A percentile compares a stretch with the other conserved stretches of the same genome.
phyloP scores from a whole-genome alignment of 768 basidiomycete genomes.

The Suillus placidus region DNA sequence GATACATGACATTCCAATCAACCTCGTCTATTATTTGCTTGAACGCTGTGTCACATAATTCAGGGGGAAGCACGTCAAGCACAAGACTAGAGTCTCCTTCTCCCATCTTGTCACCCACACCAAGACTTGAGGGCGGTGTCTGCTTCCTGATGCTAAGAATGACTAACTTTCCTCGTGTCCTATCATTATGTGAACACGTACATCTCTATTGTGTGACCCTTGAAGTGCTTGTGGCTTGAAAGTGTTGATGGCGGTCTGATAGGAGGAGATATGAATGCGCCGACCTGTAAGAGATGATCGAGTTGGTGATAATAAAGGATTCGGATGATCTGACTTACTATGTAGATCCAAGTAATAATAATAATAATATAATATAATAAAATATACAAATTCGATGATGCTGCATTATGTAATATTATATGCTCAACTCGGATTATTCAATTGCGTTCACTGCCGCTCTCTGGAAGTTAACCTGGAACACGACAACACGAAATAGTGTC shows the following conservation, averaged over 20 bases:
- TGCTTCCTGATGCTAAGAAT: background rate
- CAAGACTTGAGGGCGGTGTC: constrained; percentile 28
- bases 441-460: no score
- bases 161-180: background rate
- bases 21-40: constrained; percentile 64
- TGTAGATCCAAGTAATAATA: background rate
- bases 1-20: constrained; percentile 72
- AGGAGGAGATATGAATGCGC: constrained; percentile 40
- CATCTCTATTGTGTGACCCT: background rate
- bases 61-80: constrained; percentile 55
- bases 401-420: background rate
- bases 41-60: constrained; percentile 59
- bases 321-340: background rate
- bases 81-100: constrained; percentile 72
- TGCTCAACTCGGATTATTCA: no score
- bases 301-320: constrained; percentile 45
- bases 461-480: no score
- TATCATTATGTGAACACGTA: background rate
- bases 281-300: background rate
- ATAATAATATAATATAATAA: background rate
- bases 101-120: constrained; percentile 50
- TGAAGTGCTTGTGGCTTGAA: background rate
- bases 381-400: no score
- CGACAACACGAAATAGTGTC: background rate
- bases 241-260: constrained; percentile 16